Conservation (phyloP, 352 stramenopile genomes). For the Phytophthora quininea region DNA sequence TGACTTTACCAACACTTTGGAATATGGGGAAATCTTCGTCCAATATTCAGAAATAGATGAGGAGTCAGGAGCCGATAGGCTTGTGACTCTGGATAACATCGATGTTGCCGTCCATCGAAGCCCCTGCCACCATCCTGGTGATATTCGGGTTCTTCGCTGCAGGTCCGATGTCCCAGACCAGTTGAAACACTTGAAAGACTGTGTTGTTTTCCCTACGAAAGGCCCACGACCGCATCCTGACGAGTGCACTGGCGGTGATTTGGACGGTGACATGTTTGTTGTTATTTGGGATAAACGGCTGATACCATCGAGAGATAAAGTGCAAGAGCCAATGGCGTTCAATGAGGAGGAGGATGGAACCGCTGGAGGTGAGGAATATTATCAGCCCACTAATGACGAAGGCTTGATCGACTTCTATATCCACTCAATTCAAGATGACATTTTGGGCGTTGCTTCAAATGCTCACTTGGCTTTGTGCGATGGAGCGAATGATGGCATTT, state of each 20-base stretch:
- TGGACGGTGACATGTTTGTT: conserved; percentile 83
- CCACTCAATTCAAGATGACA: conserved; percentile 72
- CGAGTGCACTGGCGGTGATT: conserved; percentile 81
- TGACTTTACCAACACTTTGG: conserved; percentile 73
- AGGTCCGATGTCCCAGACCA: conserved; percentile 48
- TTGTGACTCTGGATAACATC: conserved; percentile 41
- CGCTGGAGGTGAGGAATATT: conserved; percentile 24
- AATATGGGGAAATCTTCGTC: conserved; percentile 80
- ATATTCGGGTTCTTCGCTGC: conserved; percentile 73
- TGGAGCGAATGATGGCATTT: conserved; percentile 44
- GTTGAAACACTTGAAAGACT: conserved; percentile 61
- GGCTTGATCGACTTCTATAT: conserved; percentile 76
- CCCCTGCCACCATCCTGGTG: conserved; percentile 78
- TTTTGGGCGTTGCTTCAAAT: conserved; percentile 80
- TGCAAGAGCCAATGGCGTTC: conserved; percentile 58
- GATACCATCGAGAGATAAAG: conserved; percentile 50
- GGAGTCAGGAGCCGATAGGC: conserved; percentile 14
- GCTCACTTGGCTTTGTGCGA: conserved; percentile 77
- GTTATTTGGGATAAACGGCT: conserved; percentile 84
- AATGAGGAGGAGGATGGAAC: conserved; percentile 29
- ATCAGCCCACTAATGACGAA: conserved; percentile 45
- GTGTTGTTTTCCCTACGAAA: conserved; percentile 78
- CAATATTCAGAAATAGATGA: conserved; percentile 67
- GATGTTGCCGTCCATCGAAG: conserved; percentile 76
- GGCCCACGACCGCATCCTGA: conserved; percentile 75